A percentile compares a stretch with the other conserved stretches of the same genome.
Evolutionary conservation across 2,329 filamentous ascomycete species (phyloP).

Genomic region (Alternaria longipes): DNA sequence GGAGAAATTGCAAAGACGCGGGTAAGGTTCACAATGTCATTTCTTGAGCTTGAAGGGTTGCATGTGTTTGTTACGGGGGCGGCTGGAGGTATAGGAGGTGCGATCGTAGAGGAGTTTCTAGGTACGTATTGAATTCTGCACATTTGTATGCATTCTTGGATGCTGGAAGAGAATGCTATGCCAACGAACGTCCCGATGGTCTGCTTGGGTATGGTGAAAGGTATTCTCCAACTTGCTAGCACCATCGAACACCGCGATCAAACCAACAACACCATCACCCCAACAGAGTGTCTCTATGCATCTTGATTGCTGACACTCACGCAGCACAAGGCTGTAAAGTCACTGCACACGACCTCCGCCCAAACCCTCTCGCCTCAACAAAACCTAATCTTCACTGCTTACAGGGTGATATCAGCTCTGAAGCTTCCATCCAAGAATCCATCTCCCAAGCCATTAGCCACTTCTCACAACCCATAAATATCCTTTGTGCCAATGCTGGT

Average conservation of each 20-base stretch:
- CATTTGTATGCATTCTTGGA: neutral
- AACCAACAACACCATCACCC: neutral
- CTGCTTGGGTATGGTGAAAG: neutral
- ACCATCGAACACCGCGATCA: neutral
- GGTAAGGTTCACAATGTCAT: slow-evolving; percentile 47
- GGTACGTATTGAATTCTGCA: slow-evolving; percentile 45
- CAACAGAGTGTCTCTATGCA: too few relatives aligned
- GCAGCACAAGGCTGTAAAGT: slow-evolving; percentile 64
- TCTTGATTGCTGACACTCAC: slow-evolving; percentile 6
- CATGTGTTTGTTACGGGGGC: slow-evolving; percentile 66
- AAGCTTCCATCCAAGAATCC: slow-evolving; percentile 55
- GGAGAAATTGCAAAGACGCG: neutral
- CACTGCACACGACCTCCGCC: slow-evolving; percentile 60
- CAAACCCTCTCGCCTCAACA: slow-evolving; percentile 41
- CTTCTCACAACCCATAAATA: slow-evolving; percentile 60
- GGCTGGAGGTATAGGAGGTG: slow-evolving; percentile 61
- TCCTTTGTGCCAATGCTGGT: slow-evolving; percentile 63
- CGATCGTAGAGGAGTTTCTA: slow-evolving; percentile 62
- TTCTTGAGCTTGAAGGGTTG: slow-evolving; percentile 58
- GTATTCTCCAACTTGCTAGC: neutral
- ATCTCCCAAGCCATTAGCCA: slow-evolving; percentile 54
- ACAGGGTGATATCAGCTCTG: slow-evolving; percentile 60
- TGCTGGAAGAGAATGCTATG: neutral
- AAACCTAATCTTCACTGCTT: slow-evolving; percentile 53
- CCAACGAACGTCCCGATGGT: neutral